These are phyloP conservation scores for Herpetospermum pedunculosum DNA, from an alignment of 306 rosid species.

Conservation along the genomic window DNA sequence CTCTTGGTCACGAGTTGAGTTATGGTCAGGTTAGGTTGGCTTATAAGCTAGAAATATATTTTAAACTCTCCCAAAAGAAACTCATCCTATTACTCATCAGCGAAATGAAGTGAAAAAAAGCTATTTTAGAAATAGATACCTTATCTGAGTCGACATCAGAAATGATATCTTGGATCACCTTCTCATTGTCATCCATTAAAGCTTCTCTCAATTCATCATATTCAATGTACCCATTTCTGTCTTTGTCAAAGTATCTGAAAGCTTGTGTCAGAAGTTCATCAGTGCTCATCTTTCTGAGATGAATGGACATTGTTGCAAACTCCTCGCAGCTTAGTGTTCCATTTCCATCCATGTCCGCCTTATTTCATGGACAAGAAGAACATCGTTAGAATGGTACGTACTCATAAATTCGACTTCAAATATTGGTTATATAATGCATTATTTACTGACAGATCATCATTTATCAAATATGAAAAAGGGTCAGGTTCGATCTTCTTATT, in stretches of 20 bases:
- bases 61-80: background rate
- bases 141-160: conserved; percentile 80
- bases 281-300: conserved; percentile 49
- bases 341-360: conserved; percentile 88
- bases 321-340: conserved; percentile 71
- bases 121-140: conserved; percentile 28
- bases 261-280: conserved; percentile 74
- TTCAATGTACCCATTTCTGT: conserved; percentile 63
- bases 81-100: background rate
- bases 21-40: too few relatives aligned
- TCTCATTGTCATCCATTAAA: conserved; percentile 53
- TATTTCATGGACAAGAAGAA: background rate
- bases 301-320: conserved; percentile 65
- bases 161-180: conserved; percentile 61
- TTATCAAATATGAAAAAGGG: background rate
- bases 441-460: background rate
- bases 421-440: background rate
- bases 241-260: conserved; percentile 68
- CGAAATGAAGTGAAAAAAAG: background rate
- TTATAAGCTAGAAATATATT: background rate
- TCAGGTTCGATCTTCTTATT: background rate
- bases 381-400: background rate
- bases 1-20: too few relatives aligned
- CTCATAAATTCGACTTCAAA: background rate
- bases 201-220: conserved; percentile 78